Conservation (phyloP, 208 protist genomes). For the Borovskyia barvae region DNA sequence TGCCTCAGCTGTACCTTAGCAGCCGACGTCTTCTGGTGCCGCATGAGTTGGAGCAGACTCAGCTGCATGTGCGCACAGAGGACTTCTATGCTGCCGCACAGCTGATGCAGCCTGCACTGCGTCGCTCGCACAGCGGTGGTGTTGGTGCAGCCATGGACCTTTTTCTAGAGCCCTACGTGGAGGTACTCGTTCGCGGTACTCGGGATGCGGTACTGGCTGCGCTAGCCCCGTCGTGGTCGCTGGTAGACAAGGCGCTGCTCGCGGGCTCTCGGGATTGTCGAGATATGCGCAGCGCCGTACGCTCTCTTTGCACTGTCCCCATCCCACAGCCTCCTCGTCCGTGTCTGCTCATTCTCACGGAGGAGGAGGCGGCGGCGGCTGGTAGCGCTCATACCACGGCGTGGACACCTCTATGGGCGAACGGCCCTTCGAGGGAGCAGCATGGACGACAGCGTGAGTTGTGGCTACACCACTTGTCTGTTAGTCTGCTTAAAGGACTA, state of each 20-base stretch:
- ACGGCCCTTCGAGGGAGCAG: too few relatives aligned
- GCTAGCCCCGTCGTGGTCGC: conserved; percentile 50
- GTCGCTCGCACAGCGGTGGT: conserved; percentile 17
- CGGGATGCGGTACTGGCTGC: conserved; percentile 34
- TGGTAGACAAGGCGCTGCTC: conserved; percentile 34
- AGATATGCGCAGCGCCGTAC: conserved; percentile 50
- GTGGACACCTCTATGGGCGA: too few relatives aligned
- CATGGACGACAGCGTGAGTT: conserved; percentile 30
- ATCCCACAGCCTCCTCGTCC: conserved; percentile 50
- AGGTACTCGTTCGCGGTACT: conserved; percentile 49
- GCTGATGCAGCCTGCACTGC: conserved; percentile 60
- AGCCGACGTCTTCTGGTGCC: conserved; percentile 49
- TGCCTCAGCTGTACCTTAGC: conserved; percentile 81
- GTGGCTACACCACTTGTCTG: conserved; percentile 40
- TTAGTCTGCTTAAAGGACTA: conserved; percentile 22
- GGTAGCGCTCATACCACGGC: too few relatives aligned
- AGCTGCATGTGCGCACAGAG: conserved; percentile 41
- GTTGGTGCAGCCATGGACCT: background rate
- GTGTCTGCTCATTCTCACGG: conserved; percentile 53
- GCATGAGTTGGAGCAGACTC: conserved; percentile 11
- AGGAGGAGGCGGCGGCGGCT: too few relatives aligned
- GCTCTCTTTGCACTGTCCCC: conserved; percentile 48
- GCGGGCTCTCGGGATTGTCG: conserved; percentile 47
- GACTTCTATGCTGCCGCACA: conserved; percentile 76
- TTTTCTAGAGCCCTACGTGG: conserved; percentile 36